Percentiles rank a stretch among this genome's conserved stretches.
Evolutionary conservation across 495 filamentous ascomycete genomes (phyloP).

Genomic region (Extremus antarcticus): DNA sequence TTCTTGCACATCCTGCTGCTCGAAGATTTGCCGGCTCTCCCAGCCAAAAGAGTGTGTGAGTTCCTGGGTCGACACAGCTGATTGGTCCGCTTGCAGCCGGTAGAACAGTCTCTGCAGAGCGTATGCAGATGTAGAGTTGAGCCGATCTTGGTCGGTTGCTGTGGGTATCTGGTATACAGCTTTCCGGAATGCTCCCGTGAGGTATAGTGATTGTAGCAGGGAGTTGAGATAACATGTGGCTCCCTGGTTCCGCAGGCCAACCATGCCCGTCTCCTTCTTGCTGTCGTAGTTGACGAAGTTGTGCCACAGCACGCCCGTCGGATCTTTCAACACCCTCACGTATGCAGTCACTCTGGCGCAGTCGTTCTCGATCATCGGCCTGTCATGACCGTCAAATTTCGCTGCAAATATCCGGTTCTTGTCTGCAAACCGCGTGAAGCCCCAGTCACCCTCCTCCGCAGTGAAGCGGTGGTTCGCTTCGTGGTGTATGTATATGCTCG

Average conservation of each 20-base stretch:
- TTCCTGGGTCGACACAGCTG: constrained; percentile 79
- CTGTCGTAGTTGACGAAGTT: constrained; percentile 98
- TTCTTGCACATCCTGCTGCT: constrained; percentile 98
- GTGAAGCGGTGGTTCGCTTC: constrained; percentile 81
- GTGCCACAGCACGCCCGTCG: constrained; percentile 98
- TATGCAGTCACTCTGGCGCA: constrained; percentile 82
- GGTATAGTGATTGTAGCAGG: constrained; percentile 89
- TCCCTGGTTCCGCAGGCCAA: constrained; percentile 93
- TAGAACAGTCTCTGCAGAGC: constrained; percentile 91
- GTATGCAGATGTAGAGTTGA: constrained; percentile 78
- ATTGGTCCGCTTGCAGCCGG: constrained; percentile 70
- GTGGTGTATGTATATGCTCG: constrained; percentile 61
- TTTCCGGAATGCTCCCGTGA: constrained; percentile 96
- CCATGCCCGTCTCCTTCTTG: constrained; percentile 95
- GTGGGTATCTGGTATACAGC: constrained; percentile 87
- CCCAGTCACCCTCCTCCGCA: constrained; percentile 96
- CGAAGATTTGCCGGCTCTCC: constrained; percentile 96
- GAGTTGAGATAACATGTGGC: constrained; percentile 99
- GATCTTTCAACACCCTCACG: constrained; percentile 87
- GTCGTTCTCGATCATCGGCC: constrained; percentile 82
- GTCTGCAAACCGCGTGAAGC: constrained; percentile 88
- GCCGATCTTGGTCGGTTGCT: constrained; percentile 63
- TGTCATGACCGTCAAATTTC: constrained; percentile 50
- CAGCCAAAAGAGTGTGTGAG: constrained; percentile 94
- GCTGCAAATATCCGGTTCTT: constrained; percentile 67